phyloP scores from a whole-genome alignment of 176 grass and related monocot genomes.

The barley (Hordeum vulgare) region DNA sequence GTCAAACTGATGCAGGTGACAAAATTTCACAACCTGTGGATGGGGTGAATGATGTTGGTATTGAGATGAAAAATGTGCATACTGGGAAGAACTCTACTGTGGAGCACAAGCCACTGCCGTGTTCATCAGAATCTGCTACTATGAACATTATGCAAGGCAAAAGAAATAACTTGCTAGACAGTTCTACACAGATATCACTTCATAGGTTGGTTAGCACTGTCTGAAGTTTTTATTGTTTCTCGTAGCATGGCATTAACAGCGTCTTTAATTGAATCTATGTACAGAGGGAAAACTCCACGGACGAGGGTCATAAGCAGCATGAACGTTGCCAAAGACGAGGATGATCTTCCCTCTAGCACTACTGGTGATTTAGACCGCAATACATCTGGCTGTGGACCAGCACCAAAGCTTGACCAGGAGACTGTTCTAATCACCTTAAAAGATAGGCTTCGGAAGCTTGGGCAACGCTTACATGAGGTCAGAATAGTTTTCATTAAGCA shows the following conservation, averaged over 20 bases:
- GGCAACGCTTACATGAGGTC: constrained; percentile 56
- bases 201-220: constrained; percentile 52
- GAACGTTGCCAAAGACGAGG: constrained; percentile 17
- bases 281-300: constrained; percentile 53
- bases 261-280: constrained; percentile 26
- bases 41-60: constrained; percentile 32
- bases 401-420: constrained; percentile 35
- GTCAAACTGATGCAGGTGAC: constrained; percentile 33
- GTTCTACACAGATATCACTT: constrained; percentile 48
- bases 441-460: constrained; percentile 56
- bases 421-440: constrained; percentile 47
- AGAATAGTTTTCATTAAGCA: constrained; percentile 18
- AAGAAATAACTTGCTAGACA: constrained; percentile 48
- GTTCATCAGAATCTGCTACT: constrained; percentile 55
- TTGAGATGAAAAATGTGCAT: constrained; percentile 41
- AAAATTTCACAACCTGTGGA: constrained; percentile 8
- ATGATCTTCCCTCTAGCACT: constrained; percentile 26
- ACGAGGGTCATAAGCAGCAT: constrained; percentile 43
- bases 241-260: not conserved
- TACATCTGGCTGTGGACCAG: constrained; percentile 39
- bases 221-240: constrained; percentile 1
- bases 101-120: constrained; percentile 43
- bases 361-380: constrained; percentile 33
- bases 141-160: constrained; percentile 51
- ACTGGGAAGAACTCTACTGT: constrained; percentile 34